A percentile compares a stretch with the other conserved stretches of the same genome.
phyloP scores from a whole-genome alignment of 208 protist genomes.

The Leishmania gerbilli region DNA sequence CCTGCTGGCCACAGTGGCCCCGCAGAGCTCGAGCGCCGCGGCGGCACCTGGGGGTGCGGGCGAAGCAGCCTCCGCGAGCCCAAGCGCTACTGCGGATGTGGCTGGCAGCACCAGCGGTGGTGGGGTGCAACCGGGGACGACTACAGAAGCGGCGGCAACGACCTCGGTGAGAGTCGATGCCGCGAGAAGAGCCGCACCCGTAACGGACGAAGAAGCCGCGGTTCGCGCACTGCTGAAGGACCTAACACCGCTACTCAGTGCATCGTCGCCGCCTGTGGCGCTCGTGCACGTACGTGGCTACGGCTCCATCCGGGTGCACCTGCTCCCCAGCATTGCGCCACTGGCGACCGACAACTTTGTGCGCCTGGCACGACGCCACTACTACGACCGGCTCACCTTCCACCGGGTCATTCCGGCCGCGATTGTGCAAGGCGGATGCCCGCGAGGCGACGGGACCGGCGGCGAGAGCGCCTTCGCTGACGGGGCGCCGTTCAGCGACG shows the following conservation, averaged over 20 bases:
- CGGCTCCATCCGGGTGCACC: slow-evolving; percentile 70
- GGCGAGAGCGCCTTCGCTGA: slow-evolving; percentile 83
- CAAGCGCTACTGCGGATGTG: neutral
- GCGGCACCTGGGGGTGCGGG: neutral
- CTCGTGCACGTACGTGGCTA: slow-evolving; percentile 55
- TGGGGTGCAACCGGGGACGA: neutral
- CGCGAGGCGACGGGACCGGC: slow-evolving; percentile 93
- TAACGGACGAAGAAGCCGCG: slow-evolving; percentile 28
- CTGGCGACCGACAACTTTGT: slow-evolving; percentile 97
- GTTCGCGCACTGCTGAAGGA: slow-evolving; percentile 38
- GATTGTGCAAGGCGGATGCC: slow-evolving; percentile 96
- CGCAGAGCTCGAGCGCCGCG: neutral
- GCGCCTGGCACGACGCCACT: slow-evolving; percentile 76
- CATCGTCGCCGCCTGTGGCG: slow-evolving; percentile 6
- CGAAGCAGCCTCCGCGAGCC: neutral
- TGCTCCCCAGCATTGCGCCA: slow-evolving; percentile 92
- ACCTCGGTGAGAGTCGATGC: neutral
- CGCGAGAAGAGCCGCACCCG: neutral
- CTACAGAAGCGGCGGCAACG: neutral
- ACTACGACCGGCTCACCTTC: slow-evolving; percentile 95
- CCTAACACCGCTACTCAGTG: slow-evolving; percentile 6
- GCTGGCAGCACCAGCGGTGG: neutral
- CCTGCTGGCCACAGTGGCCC: slow-evolving; percentile 22
- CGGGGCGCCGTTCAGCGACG: slow-evolving; percentile 93
- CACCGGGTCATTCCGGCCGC: slow-evolving; percentile 95